Evolutionary conservation across 495 filamentous ascomycete genomes (phyloP).

Genomic region (Sordaria brevicollis): DNA sequence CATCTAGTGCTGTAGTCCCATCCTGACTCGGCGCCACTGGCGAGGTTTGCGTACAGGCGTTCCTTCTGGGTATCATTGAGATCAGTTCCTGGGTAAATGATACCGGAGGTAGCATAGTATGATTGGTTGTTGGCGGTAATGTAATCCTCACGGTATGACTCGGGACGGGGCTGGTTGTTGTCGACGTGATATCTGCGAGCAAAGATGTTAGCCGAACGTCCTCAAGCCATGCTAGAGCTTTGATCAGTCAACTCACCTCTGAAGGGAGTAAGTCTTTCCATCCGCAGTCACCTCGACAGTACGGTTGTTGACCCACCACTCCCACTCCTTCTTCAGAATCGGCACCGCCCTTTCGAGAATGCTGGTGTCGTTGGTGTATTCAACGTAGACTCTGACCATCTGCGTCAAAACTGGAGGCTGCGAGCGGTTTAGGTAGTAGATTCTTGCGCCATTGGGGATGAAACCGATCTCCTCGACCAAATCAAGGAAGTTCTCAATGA

Average conservation of each 20-base stretch:
- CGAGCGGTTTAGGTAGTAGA: slow-evolving; percentile 40
- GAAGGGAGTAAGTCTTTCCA: slow-evolving; percentile 28
- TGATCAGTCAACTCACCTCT: slow-evolving; percentile 20
- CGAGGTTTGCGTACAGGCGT: slow-evolving; percentile 34
- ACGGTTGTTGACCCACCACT: slow-evolving; percentile 37
- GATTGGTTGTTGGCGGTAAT: slow-evolving; percentile 35
- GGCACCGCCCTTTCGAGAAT: slow-evolving; percentile 35
- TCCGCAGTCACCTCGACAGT: slow-evolving; percentile 23
- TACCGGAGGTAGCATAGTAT: slow-evolving; percentile 34
- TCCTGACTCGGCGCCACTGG: slow-evolving; percentile 39
- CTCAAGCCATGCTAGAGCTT: background rate
- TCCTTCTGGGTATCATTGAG: slow-evolving; percentile 31
- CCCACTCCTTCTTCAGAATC: slow-evolving; percentile 37
- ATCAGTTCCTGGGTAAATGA: slow-evolving; percentile 33
- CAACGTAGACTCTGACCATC: slow-evolving; percentile 39
- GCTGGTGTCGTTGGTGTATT: slow-evolving; percentile 40
- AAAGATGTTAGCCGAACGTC: background rate
- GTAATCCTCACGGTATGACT: slow-evolving; percentile 40
- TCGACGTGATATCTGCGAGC: slow-evolving; percentile 29
- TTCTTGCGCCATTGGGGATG: slow-evolving; percentile 38
- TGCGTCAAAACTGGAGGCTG: slow-evolving; percentile 39
- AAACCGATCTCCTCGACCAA: slow-evolving; percentile 41
- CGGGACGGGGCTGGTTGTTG: slow-evolving; percentile 40
- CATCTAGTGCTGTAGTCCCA: slow-evolving; percentile 36
- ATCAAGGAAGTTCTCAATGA: slow-evolving; percentile 42